These are phyloP conservation scores for Trematosphaeria pertusa DNA, from an alignment of 2,329 filamentous ascomycete species.

Conservation along the genomic window DNA sequence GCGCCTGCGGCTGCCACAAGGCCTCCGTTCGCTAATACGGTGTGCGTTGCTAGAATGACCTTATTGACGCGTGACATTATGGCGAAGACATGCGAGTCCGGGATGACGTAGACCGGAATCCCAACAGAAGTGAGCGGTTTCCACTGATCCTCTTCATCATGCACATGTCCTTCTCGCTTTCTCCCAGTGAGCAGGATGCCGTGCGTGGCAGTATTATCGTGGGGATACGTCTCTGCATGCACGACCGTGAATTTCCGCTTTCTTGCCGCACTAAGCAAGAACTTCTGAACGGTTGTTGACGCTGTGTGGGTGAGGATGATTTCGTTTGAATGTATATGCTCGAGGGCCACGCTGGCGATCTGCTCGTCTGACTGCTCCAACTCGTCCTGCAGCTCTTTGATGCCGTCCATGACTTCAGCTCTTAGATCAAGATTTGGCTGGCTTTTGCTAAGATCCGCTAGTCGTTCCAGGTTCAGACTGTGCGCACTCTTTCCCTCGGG, in stretches of 20 bases:
- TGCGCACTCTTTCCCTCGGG: constrained; percentile 53
- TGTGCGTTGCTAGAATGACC: constrained; percentile 87
- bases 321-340: constrained; percentile 93
- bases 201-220: constrained; percentile 70
- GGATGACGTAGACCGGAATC: constrained; percentile 81
- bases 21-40: constrained; percentile 86
- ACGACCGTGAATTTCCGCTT: constrained; percentile 94
- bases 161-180: constrained; percentile 51
- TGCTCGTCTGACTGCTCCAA: constrained; percentile 92
- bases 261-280: constrained; percentile 83
- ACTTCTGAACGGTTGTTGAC: constrained; percentile 85
- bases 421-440: constrained; percentile 71
- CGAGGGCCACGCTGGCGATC: constrained; percentile 85
- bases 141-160: constrained; percentile 67
- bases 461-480: constrained; percentile 46
- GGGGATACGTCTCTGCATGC: constrained; percentile 76
- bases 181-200: constrained; percentile 65
- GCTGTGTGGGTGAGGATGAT: constrained; percentile 89
- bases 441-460: constrained; percentile 47
- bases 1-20: constrained; percentile 86
- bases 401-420: constrained; percentile 90
- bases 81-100: constrained; percentile 85
- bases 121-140: constrained; percentile 81
- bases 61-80: constrained; percentile 97
- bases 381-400: constrained; percentile 95